Conservation (phyloP, 768 basidiomycete species). For the Cytidiella melzeri region DNA sequence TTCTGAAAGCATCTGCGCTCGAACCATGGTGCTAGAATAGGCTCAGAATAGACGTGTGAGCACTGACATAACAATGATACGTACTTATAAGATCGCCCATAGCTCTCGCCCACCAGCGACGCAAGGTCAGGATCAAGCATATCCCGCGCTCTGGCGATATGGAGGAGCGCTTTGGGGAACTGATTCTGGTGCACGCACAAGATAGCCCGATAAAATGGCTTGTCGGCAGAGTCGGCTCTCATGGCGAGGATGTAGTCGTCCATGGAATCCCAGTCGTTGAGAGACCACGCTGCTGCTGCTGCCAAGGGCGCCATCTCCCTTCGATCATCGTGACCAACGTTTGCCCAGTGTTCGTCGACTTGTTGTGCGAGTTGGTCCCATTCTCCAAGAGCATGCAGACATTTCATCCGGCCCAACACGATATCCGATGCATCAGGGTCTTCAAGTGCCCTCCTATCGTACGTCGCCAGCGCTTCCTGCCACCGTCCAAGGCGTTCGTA, state of each 20-base stretch:
- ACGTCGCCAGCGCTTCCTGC: slow-evolving; percentile 87
- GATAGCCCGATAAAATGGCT: slow-evolving; percentile 94
- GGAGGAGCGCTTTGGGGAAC: slow-evolving; percentile 81
- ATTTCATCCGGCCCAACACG: slow-evolving; percentile 89
- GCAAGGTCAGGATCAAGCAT: slow-evolving; percentile 86
- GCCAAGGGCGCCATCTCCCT: slow-evolving; percentile 95
- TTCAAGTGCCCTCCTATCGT: slow-evolving; percentile 70
- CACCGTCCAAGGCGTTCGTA: slow-evolving; percentile 94
- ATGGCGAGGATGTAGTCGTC: slow-evolving; percentile 93
- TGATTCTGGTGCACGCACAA: slow-evolving; percentile 95
- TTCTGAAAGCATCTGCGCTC: slow-evolving; percentile 97
- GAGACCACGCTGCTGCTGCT: slow-evolving; percentile 93
- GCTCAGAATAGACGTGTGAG: slow-evolving; percentile 4
- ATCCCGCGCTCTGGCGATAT: slow-evolving; percentile 92
- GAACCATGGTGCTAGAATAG: slow-evolving; percentile 75
- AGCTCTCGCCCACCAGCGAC: slow-evolving; percentile 90
- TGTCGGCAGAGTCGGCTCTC: slow-evolving; percentile 88
- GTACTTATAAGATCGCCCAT: slow-evolving; percentile 96
- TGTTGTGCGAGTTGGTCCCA: slow-evolving; percentile 88
- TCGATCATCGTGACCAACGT: slow-evolving; percentile 75
- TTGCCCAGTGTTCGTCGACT: slow-evolving; percentile 85
- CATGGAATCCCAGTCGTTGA: slow-evolving; percentile 98
- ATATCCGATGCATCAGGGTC: slow-evolving; percentile 74
- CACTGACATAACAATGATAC: slow-evolving; percentile 18
- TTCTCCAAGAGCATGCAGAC: slow-evolving; percentile 94